A percentile compares a stretch with the other conserved stretches of the same genome.
Conservation (phyloP, 768 basidiomycete species). For the Termitomyces sp. region DNA sequence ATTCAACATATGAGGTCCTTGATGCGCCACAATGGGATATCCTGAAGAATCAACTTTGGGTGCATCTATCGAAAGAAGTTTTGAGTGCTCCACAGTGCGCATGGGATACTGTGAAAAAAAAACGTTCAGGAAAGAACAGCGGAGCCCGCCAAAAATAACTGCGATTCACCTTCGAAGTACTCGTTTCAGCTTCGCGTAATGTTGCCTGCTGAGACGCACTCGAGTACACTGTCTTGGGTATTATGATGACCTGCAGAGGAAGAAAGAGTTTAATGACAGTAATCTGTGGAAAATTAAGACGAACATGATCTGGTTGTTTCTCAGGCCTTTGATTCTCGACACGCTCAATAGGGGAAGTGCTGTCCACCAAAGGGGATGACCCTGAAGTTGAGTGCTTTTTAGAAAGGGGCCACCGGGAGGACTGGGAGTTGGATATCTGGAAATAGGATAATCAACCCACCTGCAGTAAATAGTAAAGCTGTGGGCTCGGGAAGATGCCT, state of each 20-base stretch:
- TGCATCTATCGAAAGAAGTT: background rate
- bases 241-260: background rate
- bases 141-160: background rate
- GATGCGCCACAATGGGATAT: background rate
- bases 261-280: background rate
- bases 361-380: constrained; percentile 1
- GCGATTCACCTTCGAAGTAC: background rate
- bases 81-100: background rate
- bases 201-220: constrained; percentile 5
- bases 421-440: background rate
- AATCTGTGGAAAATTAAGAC: constrained; percentile 25
- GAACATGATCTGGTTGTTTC: constrained; percentile 37
- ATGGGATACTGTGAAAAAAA: background rate
- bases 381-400: constrained; percentile 5
- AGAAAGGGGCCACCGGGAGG: constrained; percentile 5
- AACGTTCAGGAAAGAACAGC: background rate
- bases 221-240: background rate
- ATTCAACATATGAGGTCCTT: background rate
- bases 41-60: background rate
- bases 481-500: background rate
- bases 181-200: background rate
- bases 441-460: background rate
- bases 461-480: background rate
- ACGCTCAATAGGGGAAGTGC: background rate
- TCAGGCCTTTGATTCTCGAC: background rate